Percentiles rank a stretch among this genome's conserved stretches.
Evolutionary conservation across 2,329 filamentous ascomycete species (phyloP).

Genomic region (Uncinocarpus reesii): DNA sequence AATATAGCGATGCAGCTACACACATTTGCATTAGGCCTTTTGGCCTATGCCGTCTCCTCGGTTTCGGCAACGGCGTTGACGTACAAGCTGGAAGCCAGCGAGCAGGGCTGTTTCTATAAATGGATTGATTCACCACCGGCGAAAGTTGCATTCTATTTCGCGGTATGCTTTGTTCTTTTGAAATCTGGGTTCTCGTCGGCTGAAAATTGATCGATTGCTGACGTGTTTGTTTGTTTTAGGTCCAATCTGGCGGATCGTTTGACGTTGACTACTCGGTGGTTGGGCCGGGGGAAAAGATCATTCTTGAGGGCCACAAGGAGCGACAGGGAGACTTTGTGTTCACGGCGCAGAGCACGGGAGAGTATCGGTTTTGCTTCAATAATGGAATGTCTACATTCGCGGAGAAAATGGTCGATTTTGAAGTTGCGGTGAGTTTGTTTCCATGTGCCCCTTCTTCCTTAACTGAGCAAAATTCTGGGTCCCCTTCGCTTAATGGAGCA

Average conservation of each 20-base stretch:
- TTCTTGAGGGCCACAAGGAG: conserved; percentile 80
- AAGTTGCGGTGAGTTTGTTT: conserved; percentile 65
- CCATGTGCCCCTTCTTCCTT: neutral
- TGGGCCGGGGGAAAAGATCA: conserved; percentile 67
- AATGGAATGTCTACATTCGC: conserved; percentile 97
- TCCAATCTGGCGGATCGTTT: conserved; percentile 96
- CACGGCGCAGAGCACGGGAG: conserved; percentile 74
- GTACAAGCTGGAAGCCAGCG: conserved; percentile 80
- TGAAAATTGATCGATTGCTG: neutral
- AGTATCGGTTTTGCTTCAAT: conserved; percentile 96
- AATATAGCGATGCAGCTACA: conserved; percentile 52
- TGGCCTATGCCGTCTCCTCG: conserved; percentile 60
- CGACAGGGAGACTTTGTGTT: conserved; percentile 97
- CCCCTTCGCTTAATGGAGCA: neutral
- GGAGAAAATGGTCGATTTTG: conserved; percentile 96
- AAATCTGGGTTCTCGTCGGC: neutral
- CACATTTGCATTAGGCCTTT: conserved; percentile 53
- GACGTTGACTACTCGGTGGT: conserved; percentile 88
- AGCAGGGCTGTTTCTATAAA: conserved; percentile 92
- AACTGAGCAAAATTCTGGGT: conserved; percentile 4
- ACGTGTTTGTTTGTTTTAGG: conserved; percentile 43
- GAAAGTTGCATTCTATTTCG: conserved; percentile 98
- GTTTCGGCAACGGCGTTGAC: conserved; percentile 84
- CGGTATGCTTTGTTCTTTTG: conserved; percentile 50
- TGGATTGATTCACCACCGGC: conserved; percentile 64